Base-by-base conservation (phyloP, 768 basidiomycete genomes). In the Cyathus striatus region DNA sequence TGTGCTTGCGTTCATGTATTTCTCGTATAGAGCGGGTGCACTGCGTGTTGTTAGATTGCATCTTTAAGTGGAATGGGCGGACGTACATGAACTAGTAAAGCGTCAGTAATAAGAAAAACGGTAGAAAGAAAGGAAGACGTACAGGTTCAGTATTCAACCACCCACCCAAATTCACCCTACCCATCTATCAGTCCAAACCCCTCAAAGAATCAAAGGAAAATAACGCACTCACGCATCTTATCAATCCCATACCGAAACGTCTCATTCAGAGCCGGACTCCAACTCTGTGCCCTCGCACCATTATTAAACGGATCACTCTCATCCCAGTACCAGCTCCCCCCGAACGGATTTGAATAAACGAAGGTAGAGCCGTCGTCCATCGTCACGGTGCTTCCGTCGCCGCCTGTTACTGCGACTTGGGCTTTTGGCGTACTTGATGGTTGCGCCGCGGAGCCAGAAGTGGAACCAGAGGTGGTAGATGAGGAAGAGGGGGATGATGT, bases 131-230 rank as follows among this genome's bases (percentile, higher is more conserved):
- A 50, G 40, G 43, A 39, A 7, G n/a, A 73, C 85, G 65, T 56
- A 91, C 89, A 25, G 90, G 92, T 72, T 98, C 95, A 2, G 84
- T 79, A 9, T 75, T 77, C 42, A 97, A 73, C 96, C 96, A 98
- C 38, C 95, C 95, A 49, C 90, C 92, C 21, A 97, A 59, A 58
- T 97, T 97, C 44, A 97, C 93, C 36, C 93, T 91, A 48, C n/a
- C n/a, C n/a, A n/a, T n/a, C 44, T 34, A 37, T 33, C 43, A 43
- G 7, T 45, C 35, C 23, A 22, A 39, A 43, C 17, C 21, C 38
- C 5, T 40, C 22, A n/a, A 39, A 20, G 45, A 40, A 38, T 23
- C 14, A 42, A 38, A 34, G 35, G 14, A 25, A 42, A n/a, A n/a
- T n/a, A 21, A 9, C 44, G n/a, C 4, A 25, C 40, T 44, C n/a